phyloP scores from a whole-genome alignment of 306 rosid genomes.

The Castanopsis chinensis region DNA sequence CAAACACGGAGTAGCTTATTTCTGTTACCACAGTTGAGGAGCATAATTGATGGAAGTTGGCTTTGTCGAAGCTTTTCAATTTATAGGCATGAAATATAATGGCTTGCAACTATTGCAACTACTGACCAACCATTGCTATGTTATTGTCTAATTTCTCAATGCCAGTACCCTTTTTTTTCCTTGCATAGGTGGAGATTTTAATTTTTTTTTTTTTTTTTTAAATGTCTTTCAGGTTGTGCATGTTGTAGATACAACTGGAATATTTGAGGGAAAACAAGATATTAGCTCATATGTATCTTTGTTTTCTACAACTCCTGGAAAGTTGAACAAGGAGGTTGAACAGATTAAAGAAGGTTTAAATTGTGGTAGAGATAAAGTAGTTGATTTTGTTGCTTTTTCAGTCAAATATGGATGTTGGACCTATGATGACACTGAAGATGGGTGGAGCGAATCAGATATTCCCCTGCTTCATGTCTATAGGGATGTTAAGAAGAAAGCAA shows the following conservation, averaged over 20 bases:
- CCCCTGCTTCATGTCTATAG: slow-evolving; percentile 46
- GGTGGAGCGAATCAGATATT: slow-evolving; percentile 76
- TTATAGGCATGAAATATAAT: background rate
- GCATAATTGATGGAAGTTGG: background rate
- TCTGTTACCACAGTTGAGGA: background rate
- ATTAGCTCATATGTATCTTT: slow-evolving; percentile 66
- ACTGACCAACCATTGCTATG: background rate
- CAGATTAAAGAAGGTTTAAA: slow-evolving; percentile 68
- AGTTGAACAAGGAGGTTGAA: slow-evolving; percentile 72
- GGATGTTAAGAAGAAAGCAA: slow-evolving; percentile 42
- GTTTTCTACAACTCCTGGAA: slow-evolving; percentile 87
- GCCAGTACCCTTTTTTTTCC: background rate
- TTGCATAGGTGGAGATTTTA: background rate
- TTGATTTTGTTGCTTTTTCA: slow-evolving; percentile 81
- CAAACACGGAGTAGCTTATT: background rate
- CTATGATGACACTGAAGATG: slow-evolving; percentile 43
- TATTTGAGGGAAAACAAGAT: slow-evolving; percentile 38
- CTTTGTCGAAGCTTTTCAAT: background rate
- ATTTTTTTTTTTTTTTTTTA: too few species aligned
- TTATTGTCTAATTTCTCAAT: background rate
- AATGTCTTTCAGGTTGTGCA: slow-evolving; percentile 77
- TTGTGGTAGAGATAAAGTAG: slow-evolving; percentile 64
- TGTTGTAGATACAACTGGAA: slow-evolving; percentile 69
- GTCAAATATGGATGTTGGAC: slow-evolving; percentile 80
- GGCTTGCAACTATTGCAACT: background rate